Conservation (phyloP, 768 basidiomycete species). For the Boletellus ananiceps region DNA sequence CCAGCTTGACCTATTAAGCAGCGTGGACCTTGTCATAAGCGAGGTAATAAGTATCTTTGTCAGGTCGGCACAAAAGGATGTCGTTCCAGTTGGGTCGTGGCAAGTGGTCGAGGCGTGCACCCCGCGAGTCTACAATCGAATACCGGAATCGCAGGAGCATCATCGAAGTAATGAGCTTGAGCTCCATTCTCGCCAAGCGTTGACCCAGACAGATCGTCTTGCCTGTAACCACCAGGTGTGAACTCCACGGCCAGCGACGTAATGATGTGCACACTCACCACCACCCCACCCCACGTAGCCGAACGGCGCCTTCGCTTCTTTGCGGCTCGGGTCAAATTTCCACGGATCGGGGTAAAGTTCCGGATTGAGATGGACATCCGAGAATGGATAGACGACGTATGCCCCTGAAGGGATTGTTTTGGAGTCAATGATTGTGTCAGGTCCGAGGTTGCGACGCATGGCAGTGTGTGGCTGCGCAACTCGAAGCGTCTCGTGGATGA, state of each 20-base stretch:
- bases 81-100: conserved; percentile 80
- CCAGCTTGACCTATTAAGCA: conserved; percentile 26
- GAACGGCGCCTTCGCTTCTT: conserved; percentile 48
- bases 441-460: conserved; percentile 76
- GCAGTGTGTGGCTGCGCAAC: conserved; percentile 77
- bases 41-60: conserved; percentile 49
- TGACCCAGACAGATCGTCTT: conserved; percentile 69
- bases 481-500: conserved; percentile 74
- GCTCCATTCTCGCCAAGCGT: conserved; percentile 67
- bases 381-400: conserved; percentile 76
- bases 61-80: conserved; percentile 61
- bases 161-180: conserved; percentile 67
- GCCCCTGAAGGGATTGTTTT: conserved; percentile 69
- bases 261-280: conserved; percentile 46
- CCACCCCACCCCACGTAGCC: conserved; percentile 76
- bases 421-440: conserved; percentile 63
- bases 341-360: conserved; percentile 72
- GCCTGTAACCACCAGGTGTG: conserved; percentile 39
- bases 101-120: conserved; percentile 37
- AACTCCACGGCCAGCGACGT: conserved; percentile 13
- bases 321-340: conserved; percentile 63
- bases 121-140: conserved; percentile 50
- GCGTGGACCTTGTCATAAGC: conserved; percentile 34
- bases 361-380: conserved; percentile 71
- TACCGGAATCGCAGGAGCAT: conserved; percentile 63